Evolutionary conservation across 768 basidiomycete species (phyloP), one percentile per base, ranked within the genome.

Genomic region (Suillus ampliporus): DNA sequence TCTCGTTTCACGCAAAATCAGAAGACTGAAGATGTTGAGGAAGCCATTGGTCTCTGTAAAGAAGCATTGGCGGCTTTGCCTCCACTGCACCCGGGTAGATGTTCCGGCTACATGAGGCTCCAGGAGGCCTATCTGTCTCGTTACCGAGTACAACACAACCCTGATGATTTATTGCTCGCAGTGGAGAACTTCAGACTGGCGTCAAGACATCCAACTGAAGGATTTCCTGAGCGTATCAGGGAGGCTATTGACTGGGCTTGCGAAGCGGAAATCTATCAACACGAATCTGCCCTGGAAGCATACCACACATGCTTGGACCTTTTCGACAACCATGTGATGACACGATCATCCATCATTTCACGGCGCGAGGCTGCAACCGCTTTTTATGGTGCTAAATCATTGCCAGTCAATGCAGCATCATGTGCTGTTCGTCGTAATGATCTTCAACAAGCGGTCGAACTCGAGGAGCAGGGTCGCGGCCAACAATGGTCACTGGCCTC

Each of bases 401-500:
- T 77, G 57, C 69, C 73, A 0, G 66, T 63, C 9, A 69, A 71
- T 21, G 76, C 71, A 1, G 70, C 74, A 0, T 66, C 73, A 4
- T 69, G 73, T 41, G 67, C 72, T 0, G 31, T 75, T 44, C 68
- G 69, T 41, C 68, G 67, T 53, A 57, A 62, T 5, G 59, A 72
- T 5, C 68, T 60, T 10, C 44, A 63, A 5, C 68, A 67, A 37
- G 77, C 71, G 1, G 54, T 79, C 21, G 76, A 75, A 50, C 44
- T 63, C 1, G 66, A 75, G 4, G 78, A 78, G 57, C 59, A 61
- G 11, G 77, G 73, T 1, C 67, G 78, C 7, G 70, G 71, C 11
- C n/a, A 76, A 3, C 40, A 77, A 51, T 79, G 77, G 78, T 65
- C 67, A 10, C 78, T 78, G 41, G 58, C 69, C 0, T 68, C 68